Base-by-base conservation (phyloP, 805 yeast species). In the Candida jianshihensis region DNA sequence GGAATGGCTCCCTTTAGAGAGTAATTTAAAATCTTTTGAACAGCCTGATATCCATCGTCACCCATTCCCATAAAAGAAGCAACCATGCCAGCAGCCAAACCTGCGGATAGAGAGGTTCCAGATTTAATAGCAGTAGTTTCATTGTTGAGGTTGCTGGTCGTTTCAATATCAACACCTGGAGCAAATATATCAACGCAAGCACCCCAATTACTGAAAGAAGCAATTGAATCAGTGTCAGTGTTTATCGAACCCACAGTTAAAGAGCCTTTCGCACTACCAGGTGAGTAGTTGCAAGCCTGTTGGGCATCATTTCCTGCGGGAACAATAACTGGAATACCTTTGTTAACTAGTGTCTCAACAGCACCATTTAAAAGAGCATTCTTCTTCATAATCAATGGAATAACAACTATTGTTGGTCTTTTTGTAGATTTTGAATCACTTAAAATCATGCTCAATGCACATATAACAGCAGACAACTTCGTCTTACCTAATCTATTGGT, bases 201-300 rank as follows among this genome's bases (percentile, higher is more conserved):
- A 7, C 78, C 78, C 63, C 64, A 68, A 53, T 72, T 71, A 19
- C 57, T 53, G 31, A 57, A 56, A 1, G 42, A 14, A 3, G 61
- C 90, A 29, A 88, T 68, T 2, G 66, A 51, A 49, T 86, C 54
- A 10, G 66, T 66, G n/a, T 70, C 56, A 51, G 80, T 90, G 51
- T 88, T 89, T 33, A 86, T 74, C 3, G 96, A 90, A 1, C 96
- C 97, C 4, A 89, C 95, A 0, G 95, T 78, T 11, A 87, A 71
- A 0, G 86, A 83, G 25, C 68, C 68, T 6, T 60, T 64, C 3
- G 73, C 66, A 27, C 72, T 62, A 4, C 71, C 65, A 4, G 78
- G 78, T 16, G 75, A 68, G 32, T 50, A 60, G 5, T 51, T 43
- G 45, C 78, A 73, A 2, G 77, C 72, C 35, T 60, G 60, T 14